Evolutionary conservation across 306 rosid genomes (phyloP).

Genomic region (Malus fusca): DNA sequence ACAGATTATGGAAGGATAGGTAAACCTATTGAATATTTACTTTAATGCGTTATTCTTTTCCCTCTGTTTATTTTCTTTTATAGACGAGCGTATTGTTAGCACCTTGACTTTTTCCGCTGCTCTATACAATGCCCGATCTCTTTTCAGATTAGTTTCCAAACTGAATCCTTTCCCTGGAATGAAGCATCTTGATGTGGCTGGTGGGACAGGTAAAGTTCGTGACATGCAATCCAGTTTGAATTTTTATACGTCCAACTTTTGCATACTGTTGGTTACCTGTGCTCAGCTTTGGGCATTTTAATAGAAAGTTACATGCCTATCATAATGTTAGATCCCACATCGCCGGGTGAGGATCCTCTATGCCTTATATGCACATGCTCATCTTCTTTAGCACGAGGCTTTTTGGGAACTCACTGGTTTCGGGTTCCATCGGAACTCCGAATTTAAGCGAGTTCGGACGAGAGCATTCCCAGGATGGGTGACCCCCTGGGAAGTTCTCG

Average conservation of each 20-base stretch:
- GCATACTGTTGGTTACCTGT: neutral
- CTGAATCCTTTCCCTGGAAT: constrained; percentile 90
- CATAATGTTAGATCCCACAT: too few relatives aligned
- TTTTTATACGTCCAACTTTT: neutral
- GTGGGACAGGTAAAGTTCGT: constrained; percentile 71
- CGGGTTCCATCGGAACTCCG: too few relatives aligned
- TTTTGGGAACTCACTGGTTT: too few relatives aligned
- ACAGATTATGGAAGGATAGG: constrained; percentile 98
- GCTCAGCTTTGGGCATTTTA: neutral
- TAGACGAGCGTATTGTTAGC: neutral
- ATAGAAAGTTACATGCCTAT: neutral
- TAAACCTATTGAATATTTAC: constrained; percentile 3
- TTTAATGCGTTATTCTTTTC: neutral
- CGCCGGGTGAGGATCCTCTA: too few relatives aligned
- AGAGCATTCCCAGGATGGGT: too few relatives aligned
- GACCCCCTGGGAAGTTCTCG: too few relatives aligned
- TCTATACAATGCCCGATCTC: constrained; percentile 12
- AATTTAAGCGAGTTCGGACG: too few relatives aligned
- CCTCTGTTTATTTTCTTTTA: neutral
- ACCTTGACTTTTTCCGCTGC: neutral
- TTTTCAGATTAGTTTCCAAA: constrained; percentile 72
- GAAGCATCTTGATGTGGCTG: constrained; percentile 97
- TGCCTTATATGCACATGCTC: too few relatives aligned
- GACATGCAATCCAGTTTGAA: neutral
- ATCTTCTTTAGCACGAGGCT: too few relatives aligned